Percentiles rank a stretch among this genome's conserved stretches.
Evolutionary conservation across 148 eudicot genomes (phyloP).

Genomic region (Spergularia marina): DNA sequence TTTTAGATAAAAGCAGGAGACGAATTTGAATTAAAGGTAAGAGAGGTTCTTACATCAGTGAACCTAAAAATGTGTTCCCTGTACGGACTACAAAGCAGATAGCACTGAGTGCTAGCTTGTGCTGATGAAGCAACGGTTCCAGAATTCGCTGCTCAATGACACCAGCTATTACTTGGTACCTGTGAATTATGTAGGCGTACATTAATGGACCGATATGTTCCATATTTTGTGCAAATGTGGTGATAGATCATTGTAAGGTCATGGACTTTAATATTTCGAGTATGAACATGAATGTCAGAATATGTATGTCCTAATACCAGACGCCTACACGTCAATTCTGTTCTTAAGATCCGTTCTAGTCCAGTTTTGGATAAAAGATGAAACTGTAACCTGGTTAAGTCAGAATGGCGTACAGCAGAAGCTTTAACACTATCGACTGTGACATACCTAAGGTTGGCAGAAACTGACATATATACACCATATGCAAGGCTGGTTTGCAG

Average conservation of each 20-base stretch:
- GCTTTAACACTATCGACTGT: neutral
- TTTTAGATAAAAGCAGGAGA: neutral
- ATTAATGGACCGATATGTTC: too few species aligned
- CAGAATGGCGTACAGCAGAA: too few species aligned
- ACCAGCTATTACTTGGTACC: constrained; percentile 90
- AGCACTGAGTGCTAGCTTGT: constrained; percentile 65
- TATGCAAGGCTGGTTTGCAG: constrained; percentile 71
- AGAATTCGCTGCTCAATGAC: constrained; percentile 72
- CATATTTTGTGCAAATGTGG: too few species aligned
- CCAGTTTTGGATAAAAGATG: too few species aligned
- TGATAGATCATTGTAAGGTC: neutral
- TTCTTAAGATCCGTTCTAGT: too few species aligned
- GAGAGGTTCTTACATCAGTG: constrained; percentile 55
- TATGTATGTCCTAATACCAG: neutral
- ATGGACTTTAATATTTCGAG: neutral
- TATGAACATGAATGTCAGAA: neutral
- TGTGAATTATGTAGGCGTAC: constrained; percentile 12
- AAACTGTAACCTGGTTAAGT: too few species aligned
- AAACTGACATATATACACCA: constrained; percentile 79
- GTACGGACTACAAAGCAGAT: constrained; percentile 83
- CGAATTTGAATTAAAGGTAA: neutral
- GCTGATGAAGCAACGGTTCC: constrained; percentile 77
- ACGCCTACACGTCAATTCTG: too few species aligned
- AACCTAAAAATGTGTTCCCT: constrained; percentile 87
- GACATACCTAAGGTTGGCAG: constrained; percentile 77